Conservation (phyloP, 331 rosid genomes). For the Quercus tomentella region DNA sequence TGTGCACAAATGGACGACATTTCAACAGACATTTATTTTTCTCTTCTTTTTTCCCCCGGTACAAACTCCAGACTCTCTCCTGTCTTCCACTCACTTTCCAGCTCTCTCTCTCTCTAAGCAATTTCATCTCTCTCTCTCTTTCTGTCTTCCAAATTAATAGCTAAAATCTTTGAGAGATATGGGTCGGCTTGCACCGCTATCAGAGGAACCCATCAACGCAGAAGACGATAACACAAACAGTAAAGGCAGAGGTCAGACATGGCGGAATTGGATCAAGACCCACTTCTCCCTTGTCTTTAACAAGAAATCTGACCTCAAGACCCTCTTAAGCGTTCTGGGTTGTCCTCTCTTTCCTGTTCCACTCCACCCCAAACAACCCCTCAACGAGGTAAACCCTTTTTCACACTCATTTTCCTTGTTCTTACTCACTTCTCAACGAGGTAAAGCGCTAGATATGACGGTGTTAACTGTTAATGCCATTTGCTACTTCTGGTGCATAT, state of each 20-base stretch:
- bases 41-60: too few species aligned
- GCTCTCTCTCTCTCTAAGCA: constrained; percentile 12
- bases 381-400: constrained; percentile 45
- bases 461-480: too few species aligned
- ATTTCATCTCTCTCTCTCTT: background rate
- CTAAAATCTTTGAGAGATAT: constrained; percentile 16
- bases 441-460: too few species aligned
- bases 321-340: constrained; percentile 84
- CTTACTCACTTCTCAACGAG: too few species aligned
- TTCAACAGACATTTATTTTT: background rate
- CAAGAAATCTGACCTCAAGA: constrained; percentile 70
- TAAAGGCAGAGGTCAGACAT: constrained; percentile 50
- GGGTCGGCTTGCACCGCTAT: constrained; percentile 71
- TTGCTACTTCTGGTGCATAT: too few species aligned
- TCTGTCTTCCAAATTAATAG: background rate
- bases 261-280: constrained; percentile 88
- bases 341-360: constrained; percentile 89
- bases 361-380: constrained; percentile 34
- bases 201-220: constrained; percentile 83
- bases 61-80: background rate
- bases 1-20: background rate
- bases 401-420: too few species aligned
- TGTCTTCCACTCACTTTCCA: constrained; percentile 13
- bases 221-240: constrained; percentile 30
- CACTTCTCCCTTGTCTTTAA: constrained; percentile 54